Base-by-base conservation (phyloP, 805 yeast genomes). In the Wickerhamiella allomyrinae region DNA sequence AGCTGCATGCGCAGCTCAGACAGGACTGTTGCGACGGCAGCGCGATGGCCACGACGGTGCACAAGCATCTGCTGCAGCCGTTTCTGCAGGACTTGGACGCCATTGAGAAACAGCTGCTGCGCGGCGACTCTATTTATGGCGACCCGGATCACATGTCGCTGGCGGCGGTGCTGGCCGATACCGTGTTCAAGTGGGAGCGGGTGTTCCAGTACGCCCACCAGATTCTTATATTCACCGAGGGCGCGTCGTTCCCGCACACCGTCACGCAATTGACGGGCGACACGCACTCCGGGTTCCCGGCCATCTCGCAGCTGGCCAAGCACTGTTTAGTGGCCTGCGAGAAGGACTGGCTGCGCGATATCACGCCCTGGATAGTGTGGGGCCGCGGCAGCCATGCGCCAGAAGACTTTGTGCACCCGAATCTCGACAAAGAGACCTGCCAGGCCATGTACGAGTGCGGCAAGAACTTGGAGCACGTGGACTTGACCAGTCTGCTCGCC, bases 141-240 rank as follows among this genome's bases (percentile, higher is more conserved):
- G 49, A 48, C 10, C 44, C 41, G 13, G 17, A 42, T 11, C 14
- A 37, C 5, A 47, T 48, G 24, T 40, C 53, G 3, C 35, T 52
- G 20, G 35, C 52, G 4, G 36, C 34, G 9, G 41, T 52, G 13
- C 39, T 43, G 17, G 13, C 47, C 9, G 24, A 47, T 24, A 46
- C 53, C 1, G 47, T 45, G 15, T 35, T 43, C n/a, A 34, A 43
- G 20, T 52, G 53, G 53, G 46, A 49, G 24, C 25, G 47, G 22
- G 29, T 42, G 23, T 46, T 48, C 29, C 7, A 43, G 27, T 50
- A 49, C 38, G 21, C 46, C 22, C 29, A 29, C n/a, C 23, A 29
- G 21, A 37, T 52, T 14, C 43, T 51, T 15, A 36, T 34, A 19
- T 41, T 23, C 29, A 17, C 13, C 25, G 27, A 20, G 47, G 5